phyloP scores from a whole-genome alignment of 176 grass and related monocot genomes.

The Aegilops longissima region DNA sequence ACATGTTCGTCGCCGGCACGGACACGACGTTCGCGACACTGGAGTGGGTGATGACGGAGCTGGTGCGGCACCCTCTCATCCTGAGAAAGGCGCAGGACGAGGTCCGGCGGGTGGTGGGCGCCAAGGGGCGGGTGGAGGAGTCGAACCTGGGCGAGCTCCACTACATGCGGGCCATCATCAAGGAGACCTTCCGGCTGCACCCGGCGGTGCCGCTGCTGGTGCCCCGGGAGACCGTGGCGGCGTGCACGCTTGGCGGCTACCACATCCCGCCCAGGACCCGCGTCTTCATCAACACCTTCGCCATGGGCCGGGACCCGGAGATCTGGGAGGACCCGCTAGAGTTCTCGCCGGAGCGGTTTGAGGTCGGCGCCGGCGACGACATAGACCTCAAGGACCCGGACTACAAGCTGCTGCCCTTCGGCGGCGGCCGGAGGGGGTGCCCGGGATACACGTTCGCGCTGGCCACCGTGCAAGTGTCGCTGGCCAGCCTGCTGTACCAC shows the following conservation, averaged over 20 bases:
- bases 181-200: conserved; percentile 50
- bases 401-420: conserved; percentile 52
- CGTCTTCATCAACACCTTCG: conserved; percentile 49
- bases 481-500: conserved; percentile 48
- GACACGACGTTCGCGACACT: not conserved
- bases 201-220: conserved; percentile 33
- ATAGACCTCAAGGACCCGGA: conserved; percentile 45
- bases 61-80: not conserved
- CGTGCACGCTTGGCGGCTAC: conserved; percentile 42
- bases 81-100: conserved; percentile 14
- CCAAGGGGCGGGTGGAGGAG: conserved; percentile 34
- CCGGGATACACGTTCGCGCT: conserved; percentile 46
- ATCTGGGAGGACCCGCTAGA: conserved; percentile 46
- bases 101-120: conserved; percentile 33
- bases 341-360: conserved; percentile 46
- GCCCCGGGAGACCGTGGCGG: conserved; percentile 26
- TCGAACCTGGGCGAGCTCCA: conserved; percentile 10
- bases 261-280: conserved; percentile 42
- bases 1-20: not conserved
- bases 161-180: conserved; percentile 29
- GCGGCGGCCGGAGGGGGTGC: conserved; percentile 20
- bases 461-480: conserved; percentile 32
- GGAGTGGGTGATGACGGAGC: conserved; percentile 6
- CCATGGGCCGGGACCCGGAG: conserved; percentile 41
- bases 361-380: not conserved